Evolutionary conservation across 2,329 filamentous ascomycete species (phyloP).

Genomic region (Ascosphaera apis): DNA sequence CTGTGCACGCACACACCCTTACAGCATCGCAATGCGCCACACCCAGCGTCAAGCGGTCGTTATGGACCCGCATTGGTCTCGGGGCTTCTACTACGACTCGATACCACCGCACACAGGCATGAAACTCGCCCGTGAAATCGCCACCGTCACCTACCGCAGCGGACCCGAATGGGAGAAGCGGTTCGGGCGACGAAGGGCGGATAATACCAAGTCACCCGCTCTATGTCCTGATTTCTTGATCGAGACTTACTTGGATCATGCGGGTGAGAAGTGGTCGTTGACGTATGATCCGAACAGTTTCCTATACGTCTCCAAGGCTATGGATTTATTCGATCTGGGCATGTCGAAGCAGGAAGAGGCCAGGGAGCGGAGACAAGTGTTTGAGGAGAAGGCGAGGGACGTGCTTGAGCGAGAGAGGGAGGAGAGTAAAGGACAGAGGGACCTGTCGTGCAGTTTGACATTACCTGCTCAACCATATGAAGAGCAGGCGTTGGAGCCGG

Average conservation of each 20-base stretch:
- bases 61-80: constrained; percentile 96
- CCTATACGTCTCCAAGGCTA: constrained; percentile 91
- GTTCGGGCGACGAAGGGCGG: constrained; percentile 70
- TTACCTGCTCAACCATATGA: constrained; percentile 67
- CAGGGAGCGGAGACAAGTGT: constrained; percentile 34
- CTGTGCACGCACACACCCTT: constrained; percentile 83
- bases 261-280: constrained; percentile 92
- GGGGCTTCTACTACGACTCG: constrained; percentile 75
- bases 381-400: constrained; percentile 35
- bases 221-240: constrained; percentile 96
- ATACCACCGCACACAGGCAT: constrained; percentile 88
- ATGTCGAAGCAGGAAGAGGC: constrained; percentile 42
- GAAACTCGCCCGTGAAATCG: constrained; percentile 94
- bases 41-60: constrained; percentile 93
- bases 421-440: constrained; percentile 9
- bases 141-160: constrained; percentile 88
- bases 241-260: constrained; percentile 94
- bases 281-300: constrained; percentile 92
- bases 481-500: constrained; percentile 45
- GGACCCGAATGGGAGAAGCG: constrained; percentile 95
- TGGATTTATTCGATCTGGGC: constrained; percentile 93
- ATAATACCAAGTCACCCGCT: constrained; percentile 65
- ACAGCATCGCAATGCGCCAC: constrained; percentile 96
- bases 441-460: constrained; percentile 50
- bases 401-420: constrained; percentile 20